Base-by-base conservation (phyloP, 441 rosid genomes). In the Viola pubescens region DNA sequence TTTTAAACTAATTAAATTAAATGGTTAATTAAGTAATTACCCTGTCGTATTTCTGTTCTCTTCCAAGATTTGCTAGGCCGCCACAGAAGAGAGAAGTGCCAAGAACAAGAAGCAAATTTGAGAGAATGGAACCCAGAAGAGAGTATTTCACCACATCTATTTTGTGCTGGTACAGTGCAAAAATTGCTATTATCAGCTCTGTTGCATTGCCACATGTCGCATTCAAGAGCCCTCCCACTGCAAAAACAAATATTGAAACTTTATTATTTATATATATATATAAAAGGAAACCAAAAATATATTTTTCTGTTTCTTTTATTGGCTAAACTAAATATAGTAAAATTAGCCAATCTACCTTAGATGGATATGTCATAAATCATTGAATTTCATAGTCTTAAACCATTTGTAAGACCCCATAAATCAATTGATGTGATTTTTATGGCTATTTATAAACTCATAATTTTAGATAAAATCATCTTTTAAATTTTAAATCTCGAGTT, bases 201-300 rank as follows among this genome's bases (percentile, higher is more conserved):
- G 98, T 86, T 0, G 95, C 98, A 72, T 94, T 94, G 9, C 98
- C 98, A 67, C 98, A 88, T 3, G 98, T 89, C 59, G 98, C 98
- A 64, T 94, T 94, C 68, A 94, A 69, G 42, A 94, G 73, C 19
- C 97, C 97, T 42, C 98, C 97, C 48, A 91, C 97, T 89, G 80
- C 41, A 56, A 53, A 62, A 54, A 7, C 61, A 50, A 48, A 40
- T 7, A 54, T 7, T 4, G 40, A 0, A 14, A 2, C 5, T 13
- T 55, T 4, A 41, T 12, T 39, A 10, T 13, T 1, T 40, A 34
- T 19, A 19, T 6, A 42, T 6, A 42, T 42, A 5, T 5, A 42
- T 9, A 42, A 42, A 42, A 42, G 45, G 45, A 43, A 43, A 43
- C 10, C 7, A 43, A 43, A 5, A 9, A 26, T 26, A 26, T 26